A percentile compares a stretch with the other conserved stretches of the same genome.
phyloP scores from a whole-genome alignment of 345 rosid species.

The Aethionema arabicum region DNA sequence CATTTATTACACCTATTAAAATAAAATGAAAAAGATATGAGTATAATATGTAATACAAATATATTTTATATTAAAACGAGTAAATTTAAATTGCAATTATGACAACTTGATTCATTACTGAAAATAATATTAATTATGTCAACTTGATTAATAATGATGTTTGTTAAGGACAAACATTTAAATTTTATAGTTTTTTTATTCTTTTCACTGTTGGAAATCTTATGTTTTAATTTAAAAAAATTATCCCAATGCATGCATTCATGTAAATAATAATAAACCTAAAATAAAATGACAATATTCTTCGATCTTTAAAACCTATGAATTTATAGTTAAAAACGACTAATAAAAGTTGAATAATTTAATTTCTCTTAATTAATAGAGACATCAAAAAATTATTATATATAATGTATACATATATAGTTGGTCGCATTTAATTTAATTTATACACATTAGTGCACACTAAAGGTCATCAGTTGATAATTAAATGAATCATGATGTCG shows the following conservation, averaged over 20 bases:
- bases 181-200: neutral
- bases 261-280: too few species aligned
- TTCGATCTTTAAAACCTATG: too few species aligned
- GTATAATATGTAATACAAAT: neutral
- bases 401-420: neutral
- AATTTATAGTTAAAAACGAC: too few species aligned
- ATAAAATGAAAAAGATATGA: too few species aligned
- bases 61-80: neutral
- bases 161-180: too few species aligned
- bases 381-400: neutral
- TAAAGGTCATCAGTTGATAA: neutral
- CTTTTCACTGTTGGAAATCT: neutral
- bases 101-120: neutral
- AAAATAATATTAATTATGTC: neutral
- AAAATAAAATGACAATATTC: too few species aligned
- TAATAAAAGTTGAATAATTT: neutral
- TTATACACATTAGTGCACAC: constrained; percentile 15
- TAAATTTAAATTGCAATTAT: neutral
- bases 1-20: too few species aligned
- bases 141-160: neutral
- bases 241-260: too few species aligned
- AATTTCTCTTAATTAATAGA: neutral
- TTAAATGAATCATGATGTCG: constrained; percentile 27
- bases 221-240: too few species aligned
- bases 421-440: neutral